phyloP scores from a whole-genome alignment of 2,329 filamentous ascomycete species.

The Fusarium oligoseptatum region DNA sequence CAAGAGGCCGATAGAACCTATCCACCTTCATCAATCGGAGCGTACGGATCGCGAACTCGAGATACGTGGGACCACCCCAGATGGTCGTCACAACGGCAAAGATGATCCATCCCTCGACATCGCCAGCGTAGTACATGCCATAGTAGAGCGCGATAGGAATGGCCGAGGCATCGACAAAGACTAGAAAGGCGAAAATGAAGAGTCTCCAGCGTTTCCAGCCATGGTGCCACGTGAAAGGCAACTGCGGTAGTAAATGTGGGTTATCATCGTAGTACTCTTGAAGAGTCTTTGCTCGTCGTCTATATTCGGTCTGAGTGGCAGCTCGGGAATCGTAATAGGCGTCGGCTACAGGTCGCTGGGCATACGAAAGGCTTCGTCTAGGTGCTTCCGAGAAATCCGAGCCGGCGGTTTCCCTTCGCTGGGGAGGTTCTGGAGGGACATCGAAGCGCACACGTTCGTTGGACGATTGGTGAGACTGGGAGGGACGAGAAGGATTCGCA shows the following conservation, averaged over 20 bases:
- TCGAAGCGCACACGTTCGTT: slow-evolving; percentile 38
- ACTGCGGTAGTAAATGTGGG: slow-evolving; percentile 54
- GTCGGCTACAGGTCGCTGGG: slow-evolving; percentile 49
- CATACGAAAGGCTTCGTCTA: slow-evolving; percentile 53
- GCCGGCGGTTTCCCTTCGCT: slow-evolving; percentile 30
- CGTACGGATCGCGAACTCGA: slow-evolving; percentile 64
- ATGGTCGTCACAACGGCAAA: slow-evolving; percentile 68
- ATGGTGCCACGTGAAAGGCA: slow-evolving; percentile 58
- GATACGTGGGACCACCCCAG: slow-evolving; percentile 67
- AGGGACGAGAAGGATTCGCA: slow-evolving; percentile 26
- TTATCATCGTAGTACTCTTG: slow-evolving; percentile 57
- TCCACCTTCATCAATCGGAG: slow-evolving; percentile 63
- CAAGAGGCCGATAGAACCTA: slow-evolving; percentile 64
- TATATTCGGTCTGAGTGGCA: slow-evolving; percentile 52
- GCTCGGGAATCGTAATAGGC: slow-evolving; percentile 58
- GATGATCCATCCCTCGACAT: slow-evolving; percentile 57
- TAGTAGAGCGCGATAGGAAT: slow-evolving; percentile 67
- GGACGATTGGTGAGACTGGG: slow-evolving; percentile 30
- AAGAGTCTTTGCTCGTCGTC: slow-evolving; percentile 52
- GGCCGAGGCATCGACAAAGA: slow-evolving; percentile 59
- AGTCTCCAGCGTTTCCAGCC: slow-evolving; percentile 58
- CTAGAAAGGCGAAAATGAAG: slow-evolving; percentile 61
- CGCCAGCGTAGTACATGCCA: slow-evolving; percentile 58
- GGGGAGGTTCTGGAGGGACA: slow-evolving; percentile 15
- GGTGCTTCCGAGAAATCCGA: slow-evolving; percentile 36